Evolutionary conservation across 2,329 filamentous ascomycete species (phyloP).

Genomic region (Penicillium olsonii): DNA sequence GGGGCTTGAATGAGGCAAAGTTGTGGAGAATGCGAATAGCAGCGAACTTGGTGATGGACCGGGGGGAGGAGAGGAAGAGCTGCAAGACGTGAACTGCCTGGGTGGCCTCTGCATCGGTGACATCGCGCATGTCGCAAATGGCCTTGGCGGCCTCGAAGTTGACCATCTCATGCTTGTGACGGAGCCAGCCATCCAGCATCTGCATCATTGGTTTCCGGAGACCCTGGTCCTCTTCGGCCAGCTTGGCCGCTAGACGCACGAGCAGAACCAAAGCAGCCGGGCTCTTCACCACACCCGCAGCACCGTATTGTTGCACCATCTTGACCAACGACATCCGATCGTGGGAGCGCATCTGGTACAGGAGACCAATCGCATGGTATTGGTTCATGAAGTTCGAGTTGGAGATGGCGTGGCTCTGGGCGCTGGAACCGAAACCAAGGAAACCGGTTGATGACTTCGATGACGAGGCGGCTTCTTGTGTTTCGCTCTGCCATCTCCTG

Average conservation of each 20-base stretch:
- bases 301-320: constrained; percentile 99
- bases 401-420: constrained; percentile 66
- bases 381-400: constrained; percentile 97
- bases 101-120: constrained; percentile 85
- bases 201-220: constrained; percentile 96
- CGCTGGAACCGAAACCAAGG: constrained; percentile 84
- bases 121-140: constrained; percentile 91
- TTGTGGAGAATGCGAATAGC: constrained; percentile 94
- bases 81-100: constrained; percentile 95
- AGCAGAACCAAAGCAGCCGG: constrained; percentile 90
- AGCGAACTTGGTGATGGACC: constrained; percentile 95
- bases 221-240: constrained; percentile 88
- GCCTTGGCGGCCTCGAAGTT: constrained; percentile 99
- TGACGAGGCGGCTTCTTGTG: constrained; percentile 90
- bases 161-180: constrained; percentile 99
- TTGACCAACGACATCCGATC: constrained; percentile 98
- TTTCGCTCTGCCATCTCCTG: constrained; percentile 96
- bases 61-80: constrained; percentile 92
- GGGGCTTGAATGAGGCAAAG: constrained; percentile 94
- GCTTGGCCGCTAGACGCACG: constrained; percentile 86
- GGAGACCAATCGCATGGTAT: constrained; percentile 94
- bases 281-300: constrained; percentile 89
- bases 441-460: constrained; percentile 88
- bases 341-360: constrained; percentile 97
- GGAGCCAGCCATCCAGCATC: constrained; percentile 91